Evolutionary conservation across 208 protist species (phyloP).

Genomic region (Acanthamoeba healyi): DNA sequence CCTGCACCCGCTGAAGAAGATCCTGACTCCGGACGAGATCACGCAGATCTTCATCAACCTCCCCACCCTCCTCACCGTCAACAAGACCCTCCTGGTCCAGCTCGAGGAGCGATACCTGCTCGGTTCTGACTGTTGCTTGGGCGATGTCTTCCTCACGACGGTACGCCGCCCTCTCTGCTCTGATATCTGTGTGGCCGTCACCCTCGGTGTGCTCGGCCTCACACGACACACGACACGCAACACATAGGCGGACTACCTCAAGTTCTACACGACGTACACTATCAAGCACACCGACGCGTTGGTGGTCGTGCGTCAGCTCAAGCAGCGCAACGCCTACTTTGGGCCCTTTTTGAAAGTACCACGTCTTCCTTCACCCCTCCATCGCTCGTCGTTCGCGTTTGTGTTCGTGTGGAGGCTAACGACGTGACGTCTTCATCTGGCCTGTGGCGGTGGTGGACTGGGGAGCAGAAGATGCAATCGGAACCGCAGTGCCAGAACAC

Average conservation of each 20-base stretch:
- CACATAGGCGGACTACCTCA: slow-evolving; percentile 42
- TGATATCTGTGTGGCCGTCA: not conserved
- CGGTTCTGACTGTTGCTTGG: not conserved
- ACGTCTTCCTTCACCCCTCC: not conserved
- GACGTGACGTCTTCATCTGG: too few species aligned
- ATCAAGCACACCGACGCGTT: slow-evolving; percentile 49
- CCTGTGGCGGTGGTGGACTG: too few species aligned
- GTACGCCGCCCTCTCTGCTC: not conserved
- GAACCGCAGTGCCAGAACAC: slow-evolving; percentile 20
- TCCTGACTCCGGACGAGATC: not conserved
- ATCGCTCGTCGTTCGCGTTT: not conserved
- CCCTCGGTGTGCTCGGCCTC: too few species aligned
- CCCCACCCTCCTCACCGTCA: not conserved
- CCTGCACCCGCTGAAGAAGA: slow-evolving; percentile 27
- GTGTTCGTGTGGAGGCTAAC: not conserved
- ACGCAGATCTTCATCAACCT: slow-evolving; percentile 34
- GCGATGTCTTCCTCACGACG: not conserved
- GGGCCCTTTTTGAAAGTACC: not conserved
- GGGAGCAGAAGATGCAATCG: slow-evolving; percentile 46
- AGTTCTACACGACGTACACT: slow-evolving; percentile 54
- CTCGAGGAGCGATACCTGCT: not conserved
- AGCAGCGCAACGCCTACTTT: not conserved
- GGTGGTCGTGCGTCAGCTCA: not conserved
- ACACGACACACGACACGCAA: too few species aligned
- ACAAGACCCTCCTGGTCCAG: not conserved